Evolutionary conservation across 768 basidiomycete species (phyloP), one percentile per base, ranked within the genome.

Genomic region (Macrocybe gigantea): DNA sequence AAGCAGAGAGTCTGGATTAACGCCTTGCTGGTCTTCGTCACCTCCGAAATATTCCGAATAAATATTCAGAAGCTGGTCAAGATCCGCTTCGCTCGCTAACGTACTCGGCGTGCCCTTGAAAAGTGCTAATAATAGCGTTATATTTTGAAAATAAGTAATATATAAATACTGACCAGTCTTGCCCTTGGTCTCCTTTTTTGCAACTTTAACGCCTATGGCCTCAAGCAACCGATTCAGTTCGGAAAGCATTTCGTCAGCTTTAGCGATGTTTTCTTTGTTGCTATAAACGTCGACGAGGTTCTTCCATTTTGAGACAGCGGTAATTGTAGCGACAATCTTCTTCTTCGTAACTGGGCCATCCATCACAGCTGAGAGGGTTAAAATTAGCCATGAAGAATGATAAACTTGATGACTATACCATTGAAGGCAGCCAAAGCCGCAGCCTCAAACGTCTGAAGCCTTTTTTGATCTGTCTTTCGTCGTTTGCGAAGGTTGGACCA

Each of bases 401-500:
- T 38, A 11, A 38, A 14, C 11, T 11, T 38, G 36, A 38, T 14
- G 36, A 38, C 36, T 14, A 38, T 42, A 57, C 51, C 47, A 7
- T 49, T 12, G 44, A 54, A 54, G 3, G 53, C 51, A 5, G 33
- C 42, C 1, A 43, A 5, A 0, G 50, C 52, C 2, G 11, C 29
- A 3, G 33, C 14, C 39, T 49, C 33, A 5, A 51, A 30, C 33
- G 29, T 37, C 3, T 13, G 11, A 1, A n/a, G 38, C 1, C 48
- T 33, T 2, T 38, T 48, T 14, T 47, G 33, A 5, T 38, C 38
- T 1, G 0, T 9, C 1, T 4, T 7, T 0, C 47, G 30, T 30
- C 51, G 49, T 5, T 7, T 11, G 5, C 43, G 38, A 4, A 42
- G 42, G 1, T 30, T 49, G 5, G 46, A 46, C 55, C 55, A 56